Evolutionary conservation across 169 alveolate species (phyloP).

Genomic region (Babesia divergens): DNA sequence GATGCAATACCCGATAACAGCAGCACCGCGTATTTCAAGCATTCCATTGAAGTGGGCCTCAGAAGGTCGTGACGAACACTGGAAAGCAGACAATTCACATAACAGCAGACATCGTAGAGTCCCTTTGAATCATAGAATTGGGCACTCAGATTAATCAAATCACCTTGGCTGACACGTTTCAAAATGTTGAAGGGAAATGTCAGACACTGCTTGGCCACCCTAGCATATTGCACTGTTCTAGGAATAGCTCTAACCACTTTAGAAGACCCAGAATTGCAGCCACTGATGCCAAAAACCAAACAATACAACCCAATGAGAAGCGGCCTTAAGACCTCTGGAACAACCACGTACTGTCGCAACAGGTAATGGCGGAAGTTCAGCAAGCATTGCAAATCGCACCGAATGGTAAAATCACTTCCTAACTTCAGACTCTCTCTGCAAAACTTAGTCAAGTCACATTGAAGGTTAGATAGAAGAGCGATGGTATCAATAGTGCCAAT

Average conservation of each 20-base stretch:
- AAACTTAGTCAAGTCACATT: neutral
- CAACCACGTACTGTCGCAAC: slow-evolving; percentile 5
- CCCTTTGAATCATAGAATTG: slow-evolving; percentile 1
- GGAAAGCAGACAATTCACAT: slow-evolving; percentile 5
- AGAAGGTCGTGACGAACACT: slow-evolving; percentile 1
- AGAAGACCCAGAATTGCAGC: neutral
- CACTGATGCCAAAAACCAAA: neutral
- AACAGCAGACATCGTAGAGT: slow-evolving; percentile 4
- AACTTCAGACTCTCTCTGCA: neutral
- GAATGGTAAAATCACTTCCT: neutral
- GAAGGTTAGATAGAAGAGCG: neutral
- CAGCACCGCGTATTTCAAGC: slow-evolving; percentile 20
- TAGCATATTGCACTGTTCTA: neutral
- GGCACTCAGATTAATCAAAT: slow-evolving; percentile 10
- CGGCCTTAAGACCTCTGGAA: slow-evolving; percentile 19
- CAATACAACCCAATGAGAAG: slow-evolving; percentile 3
- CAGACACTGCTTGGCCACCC: slow-evolving; percentile 3
- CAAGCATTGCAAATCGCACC: slow-evolving; percentile 4
- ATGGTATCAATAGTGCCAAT: neutral
- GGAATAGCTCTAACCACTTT: neutral
- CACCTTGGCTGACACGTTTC: slow-evolving; percentile 14
- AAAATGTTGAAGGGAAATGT: slow-evolving; percentile 20
- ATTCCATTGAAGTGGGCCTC: slow-evolving; percentile 17
- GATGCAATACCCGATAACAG: slow-evolving; percentile 22
- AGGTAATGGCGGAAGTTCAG: slow-evolving; percentile 1